Percentiles rank a stretch among this genome's conserved stretches.
Conservation (phyloP, 352 stramenopile genomes). For the Pythium rhizo-oryzae region DNA sequence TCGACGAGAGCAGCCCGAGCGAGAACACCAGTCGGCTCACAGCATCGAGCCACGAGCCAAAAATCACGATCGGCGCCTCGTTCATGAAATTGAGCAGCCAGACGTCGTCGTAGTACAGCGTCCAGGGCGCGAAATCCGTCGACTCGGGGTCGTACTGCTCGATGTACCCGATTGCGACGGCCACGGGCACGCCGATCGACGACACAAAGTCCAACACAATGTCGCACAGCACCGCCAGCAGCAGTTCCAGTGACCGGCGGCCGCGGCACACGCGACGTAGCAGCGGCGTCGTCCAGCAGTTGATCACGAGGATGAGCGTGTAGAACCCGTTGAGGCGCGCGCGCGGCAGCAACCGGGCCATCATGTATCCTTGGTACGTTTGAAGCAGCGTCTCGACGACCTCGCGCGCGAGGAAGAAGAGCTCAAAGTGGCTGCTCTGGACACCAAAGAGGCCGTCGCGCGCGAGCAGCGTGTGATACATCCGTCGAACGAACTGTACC, state of each 20-base stretch:
- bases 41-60: constrained; percentile 41
- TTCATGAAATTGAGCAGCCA: constrained; percentile 36
- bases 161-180: constrained; percentile 17
- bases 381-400: constrained; percentile 25
- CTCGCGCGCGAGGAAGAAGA: constrained; percentile 26
- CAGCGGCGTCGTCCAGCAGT: constrained; percentile 22
- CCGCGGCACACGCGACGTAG: not conserved
- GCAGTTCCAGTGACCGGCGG: constrained; percentile 8
- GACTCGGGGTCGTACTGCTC: constrained; percentile 9
- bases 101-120: constrained; percentile 31
- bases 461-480: not conserved
- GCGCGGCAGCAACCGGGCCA: constrained; percentile 20
- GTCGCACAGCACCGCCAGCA: constrained; percentile 26
- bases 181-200: constrained; percentile 19
- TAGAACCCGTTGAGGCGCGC: constrained; percentile 24
- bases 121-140: not conserved
- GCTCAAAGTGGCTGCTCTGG: constrained; percentile 28
- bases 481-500: not conserved
- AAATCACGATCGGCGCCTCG: constrained; percentile 34
- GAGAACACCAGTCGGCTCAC: constrained; percentile 41
- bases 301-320: constrained; percentile 24
- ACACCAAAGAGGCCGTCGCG: constrained; percentile 25
- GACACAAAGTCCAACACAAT: constrained; percentile 28
- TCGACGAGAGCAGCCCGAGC: constrained; percentile 32
- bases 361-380: constrained; percentile 28